Evolutionary conservation across 2,329 filamentous ascomycete genomes (phyloP), one percentile per base, ranked within the genome.

Genomic region (Dothistroma pini): DNA sequence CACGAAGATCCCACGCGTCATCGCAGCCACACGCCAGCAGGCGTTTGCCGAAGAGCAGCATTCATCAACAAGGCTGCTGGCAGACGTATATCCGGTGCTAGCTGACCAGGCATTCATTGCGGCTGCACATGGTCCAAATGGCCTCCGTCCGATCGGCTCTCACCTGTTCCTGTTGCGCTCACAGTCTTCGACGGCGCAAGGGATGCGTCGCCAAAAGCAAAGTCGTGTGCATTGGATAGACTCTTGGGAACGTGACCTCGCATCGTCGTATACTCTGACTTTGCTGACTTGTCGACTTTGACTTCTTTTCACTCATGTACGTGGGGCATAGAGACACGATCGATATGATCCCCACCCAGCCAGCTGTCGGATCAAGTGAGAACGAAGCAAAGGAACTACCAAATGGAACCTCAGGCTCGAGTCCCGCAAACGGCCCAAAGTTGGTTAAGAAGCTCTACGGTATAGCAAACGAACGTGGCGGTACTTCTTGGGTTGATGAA

Each of bases 381-480:
- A 44, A 44, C 8, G 41, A 19, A n/a, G 16, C 41, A 6, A n/a
- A 14, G 8, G 41, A n/a, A 16, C 16, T 44, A 14, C 16, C 16
- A 44, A 44, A 44, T 4, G 41, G 14, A 14, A 19, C 16, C n/a
- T 44, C 41, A 44, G 41, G n/a, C 14, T 14, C 41, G n/a, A 19
- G 41, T 19, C 14, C 41, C 8, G 16, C 14, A 19, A 14, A 44
- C 8, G n/a, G 41, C 41, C 8, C 41, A 29, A 53, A 53, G 3
- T 32, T 64, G 47, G 48, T 63, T 54, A 65, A 65, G 49, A 56
- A 61, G 29, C 56, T 63, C 22, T 65, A 58, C 34, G 63, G 58
- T 0, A 50, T 63, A 25, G 61, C 63, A 11, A 58, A 63, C 49
- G 63, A 65, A 48, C 56, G 61, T 21, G 63, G 63, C 35, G 61